Conservation (phyloP, 2,329 filamentous ascomycete species). For the Graphilbum fragrans region DNA sequence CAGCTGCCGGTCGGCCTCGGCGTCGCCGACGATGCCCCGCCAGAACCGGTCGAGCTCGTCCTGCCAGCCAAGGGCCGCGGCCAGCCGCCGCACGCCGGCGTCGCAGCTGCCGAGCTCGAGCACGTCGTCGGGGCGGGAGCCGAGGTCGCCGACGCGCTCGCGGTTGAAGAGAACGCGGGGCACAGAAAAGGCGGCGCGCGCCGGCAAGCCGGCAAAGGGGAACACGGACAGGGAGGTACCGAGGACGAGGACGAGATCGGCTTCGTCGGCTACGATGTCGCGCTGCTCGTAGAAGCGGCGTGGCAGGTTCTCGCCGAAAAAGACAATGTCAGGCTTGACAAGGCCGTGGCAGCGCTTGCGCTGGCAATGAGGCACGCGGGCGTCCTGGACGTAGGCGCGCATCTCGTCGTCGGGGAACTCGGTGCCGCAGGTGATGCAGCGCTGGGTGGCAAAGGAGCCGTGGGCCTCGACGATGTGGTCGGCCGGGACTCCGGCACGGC, state of each 20-base stretch:
- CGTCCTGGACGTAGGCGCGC: slow-evolving; percentile 52
- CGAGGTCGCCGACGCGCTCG: slow-evolving; percentile 70
- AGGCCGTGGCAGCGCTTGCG: slow-evolving; percentile 52
- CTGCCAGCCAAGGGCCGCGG: slow-evolving; percentile 70
- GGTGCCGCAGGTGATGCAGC: slow-evolving; percentile 76
- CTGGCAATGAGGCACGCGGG: slow-evolving; percentile 59
- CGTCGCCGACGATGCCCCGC: slow-evolving; percentile 52
- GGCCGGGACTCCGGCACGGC: slow-evolving; percentile 68
- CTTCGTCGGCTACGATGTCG: slow-evolving; percentile 28
- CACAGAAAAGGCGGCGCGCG: slow-evolving; percentile 43
- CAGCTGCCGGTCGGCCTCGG: slow-evolving; percentile 39
- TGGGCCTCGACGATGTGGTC: slow-evolving; percentile 87
- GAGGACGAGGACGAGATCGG: slow-evolving; percentile 24
- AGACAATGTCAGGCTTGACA: slow-evolving; percentile 91
- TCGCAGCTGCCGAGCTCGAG: slow-evolving; percentile 76
- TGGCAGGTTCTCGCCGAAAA: slow-evolving; percentile 63
- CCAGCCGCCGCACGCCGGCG: slow-evolving; percentile 63
- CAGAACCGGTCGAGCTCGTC: slow-evolving; percentile 72
- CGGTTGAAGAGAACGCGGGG: slow-evolving; percentile 82
- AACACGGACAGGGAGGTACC: slow-evolving; percentile 28
- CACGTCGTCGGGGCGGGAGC: slow-evolving; percentile 71
- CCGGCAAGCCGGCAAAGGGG: slow-evolving; percentile 75
- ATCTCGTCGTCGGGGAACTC: slow-evolving; percentile 64
- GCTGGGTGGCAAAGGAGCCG: slow-evolving; percentile 83
- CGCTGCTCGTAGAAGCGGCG: slow-evolving; percentile 49